Conservation (phyloP, 805 yeast genomes). For the Metschnikowia cerradonensis region DNA sequence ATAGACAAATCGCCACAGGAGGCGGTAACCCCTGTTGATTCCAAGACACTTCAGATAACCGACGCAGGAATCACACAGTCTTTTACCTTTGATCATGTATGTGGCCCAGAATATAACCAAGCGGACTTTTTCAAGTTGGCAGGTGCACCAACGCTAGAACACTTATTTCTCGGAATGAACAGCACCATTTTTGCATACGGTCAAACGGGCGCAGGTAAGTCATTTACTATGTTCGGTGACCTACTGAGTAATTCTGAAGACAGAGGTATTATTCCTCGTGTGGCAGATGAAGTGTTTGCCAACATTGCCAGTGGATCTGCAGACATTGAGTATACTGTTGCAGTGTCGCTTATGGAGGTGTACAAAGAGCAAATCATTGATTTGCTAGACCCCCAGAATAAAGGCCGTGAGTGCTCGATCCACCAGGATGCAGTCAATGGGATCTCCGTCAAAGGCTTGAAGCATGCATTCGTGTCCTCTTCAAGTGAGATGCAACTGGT, state of each 20-base stretch:
- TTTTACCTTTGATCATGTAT: constrained; percentile 66
- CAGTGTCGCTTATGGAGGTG: constrained; percentile 74
- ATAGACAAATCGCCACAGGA: constrained; percentile 25
- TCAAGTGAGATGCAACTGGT: constrained; percentile 55
- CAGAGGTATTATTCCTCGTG: constrained; percentile 68
- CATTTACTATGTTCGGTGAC: constrained; percentile 73
- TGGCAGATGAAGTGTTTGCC: constrained; percentile 61
- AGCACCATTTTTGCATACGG: constrained; percentile 79
- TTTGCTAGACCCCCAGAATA: constrained; percentile 41
- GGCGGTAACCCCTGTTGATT: constrained; percentile 19
- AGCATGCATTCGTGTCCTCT: constrained; percentile 55
- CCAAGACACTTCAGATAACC: constrained; percentile 24
- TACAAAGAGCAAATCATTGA: constrained; percentile 76
- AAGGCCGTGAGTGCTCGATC: constrained; percentile 40
- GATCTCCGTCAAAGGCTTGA: constrained; percentile 66
- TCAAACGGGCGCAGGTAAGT: constrained; percentile 74
- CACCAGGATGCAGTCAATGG: constrained; percentile 65
- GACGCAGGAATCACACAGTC: constrained; percentile 24
- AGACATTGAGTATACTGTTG: constrained; percentile 60
- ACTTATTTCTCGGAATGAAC: constrained; percentile 69
- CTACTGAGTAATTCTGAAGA: constrained; percentile 16
- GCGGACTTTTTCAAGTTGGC: constrained; percentile 55
- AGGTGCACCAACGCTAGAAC: constrained; percentile 60
- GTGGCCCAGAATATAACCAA: constrained; percentile 50
- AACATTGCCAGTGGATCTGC: constrained; percentile 44